Base-by-base conservation (phyloP, 2,329 filamentous ascomycete genomes). In the Cytospora paraplurivora region DNA sequence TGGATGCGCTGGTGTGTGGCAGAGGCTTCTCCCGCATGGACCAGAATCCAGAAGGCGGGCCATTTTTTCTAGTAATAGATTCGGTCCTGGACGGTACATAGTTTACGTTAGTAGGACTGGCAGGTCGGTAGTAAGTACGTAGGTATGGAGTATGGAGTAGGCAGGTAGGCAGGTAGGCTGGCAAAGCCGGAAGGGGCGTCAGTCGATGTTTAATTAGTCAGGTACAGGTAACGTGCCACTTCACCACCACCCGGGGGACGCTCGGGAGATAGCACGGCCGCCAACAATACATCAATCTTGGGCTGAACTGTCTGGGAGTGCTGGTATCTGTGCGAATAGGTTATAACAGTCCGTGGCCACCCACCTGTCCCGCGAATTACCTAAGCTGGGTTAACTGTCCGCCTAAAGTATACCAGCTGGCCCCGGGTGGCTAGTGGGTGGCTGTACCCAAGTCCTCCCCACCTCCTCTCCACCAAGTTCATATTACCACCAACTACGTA, bases 121-220 rank as follows among this genome's bases (percentile, higher is more conserved):
- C n/a, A n/a, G n/a, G n/a, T n/a, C n/a, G n/a, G 27, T 27, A 27
- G 27, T 27, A 4, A 27, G 27, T 27, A 27, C 27, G 27, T 27
- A 27, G 27, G 27, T 27, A 27, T 27, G 27, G 27, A 27, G 27
- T 27, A 27, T 2, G 27, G 2, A 27, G 27, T 2, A 27, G 2
- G 4, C 27, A 3, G 27, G 27, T 27, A 27, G 27, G 27, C 27
- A 3, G 27, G 27, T 3, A 38, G 1, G 7, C 11, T 12, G 37
- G 11, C 12, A 38, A 15, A 15, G 12, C 37, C 37, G 37, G 15
- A 15, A 15, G 38, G 19, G 19, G 41, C 41, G 41, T 47, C 41
- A 47, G 41, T 47, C 41, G 41, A 47, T 47, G 44, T 47, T 47
- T 47, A 47, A 19, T 47, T 19, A 47, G 44, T 47, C 44, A 21